phyloP scores from a whole-genome alignment of 371 early-diverging fungal genomes.

The Rhizopus sp. region DNA sequence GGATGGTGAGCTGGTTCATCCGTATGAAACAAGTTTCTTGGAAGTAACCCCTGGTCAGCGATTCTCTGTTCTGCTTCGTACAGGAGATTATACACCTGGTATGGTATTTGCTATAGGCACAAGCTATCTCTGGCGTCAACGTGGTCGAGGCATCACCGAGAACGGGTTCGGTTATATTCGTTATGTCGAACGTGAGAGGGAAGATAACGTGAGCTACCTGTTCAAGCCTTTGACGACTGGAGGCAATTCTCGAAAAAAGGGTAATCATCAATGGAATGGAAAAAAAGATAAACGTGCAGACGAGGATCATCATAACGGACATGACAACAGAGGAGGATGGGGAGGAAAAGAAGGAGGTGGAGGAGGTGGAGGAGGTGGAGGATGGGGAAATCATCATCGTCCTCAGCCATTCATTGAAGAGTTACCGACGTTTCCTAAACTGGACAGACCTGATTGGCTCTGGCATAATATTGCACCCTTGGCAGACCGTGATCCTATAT shows the following conservation, averaged over 20 bases:
- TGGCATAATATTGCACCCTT: conserved; percentile 21
- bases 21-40: conserved; percentile 18
- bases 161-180: conserved; percentile 32
- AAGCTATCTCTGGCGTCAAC: conserved; percentile 24
- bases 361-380: conserved; percentile 5
- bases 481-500: conserved; percentile 13
- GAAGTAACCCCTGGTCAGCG: conserved; percentile 36
- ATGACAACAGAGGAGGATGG: background rate
- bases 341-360: conserved; percentile 1
- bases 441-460: conserved; percentile 22
- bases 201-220: background rate
- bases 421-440: conserved; percentile 21
- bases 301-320: background rate
- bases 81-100: conserved; percentile 19
- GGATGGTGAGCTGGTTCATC: conserved; percentile 37
- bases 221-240: background rate
- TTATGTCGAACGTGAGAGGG: conserved; percentile 3
- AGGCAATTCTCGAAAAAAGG: background rate
- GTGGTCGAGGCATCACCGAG: conserved; percentile 24
- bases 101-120: conserved; percentile 29
- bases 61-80: conserved; percentile 28
- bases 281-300: background rate
- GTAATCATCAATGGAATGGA: background rate
- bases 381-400: background rate
- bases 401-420: conserved; percentile 5